phyloP scores from a whole-genome alignment of 768 basidiomycete species.

The Phlebiopsis gigantea region DNA sequence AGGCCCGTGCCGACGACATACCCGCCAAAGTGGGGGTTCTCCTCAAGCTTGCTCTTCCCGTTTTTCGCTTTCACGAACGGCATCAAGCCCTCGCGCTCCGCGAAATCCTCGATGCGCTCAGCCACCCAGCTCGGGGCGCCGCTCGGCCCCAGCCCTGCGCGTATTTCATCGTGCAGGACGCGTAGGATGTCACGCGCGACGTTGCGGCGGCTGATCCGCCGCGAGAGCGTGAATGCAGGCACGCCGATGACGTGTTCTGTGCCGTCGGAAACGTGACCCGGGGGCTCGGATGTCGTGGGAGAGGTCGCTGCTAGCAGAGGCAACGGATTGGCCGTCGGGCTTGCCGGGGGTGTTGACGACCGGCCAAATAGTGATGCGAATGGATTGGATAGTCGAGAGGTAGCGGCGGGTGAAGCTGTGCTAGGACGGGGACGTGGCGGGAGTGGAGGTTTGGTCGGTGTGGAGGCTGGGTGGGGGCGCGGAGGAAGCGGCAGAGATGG shows the following conservation, averaged over 20 bases:
- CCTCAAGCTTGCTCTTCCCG: constrained; percentile 8
- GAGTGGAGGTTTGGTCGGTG: constrained; percentile 40
- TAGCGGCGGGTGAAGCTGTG: constrained; percentile 2
- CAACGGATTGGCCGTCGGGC: constrained; percentile 21
- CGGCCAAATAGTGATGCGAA: constrained; percentile 78
- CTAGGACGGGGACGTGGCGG: constrained; percentile 30
- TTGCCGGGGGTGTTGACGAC: constrained; percentile 27
- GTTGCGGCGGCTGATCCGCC: constrained; percentile 46
- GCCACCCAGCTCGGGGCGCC: constrained; percentile 51
- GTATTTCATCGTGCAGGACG: constrained; percentile 51
- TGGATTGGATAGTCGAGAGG: constrained; percentile 58
- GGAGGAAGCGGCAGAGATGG: constrained; percentile 25
- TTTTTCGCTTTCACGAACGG: constrained; percentile 32
- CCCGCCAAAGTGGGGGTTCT: constrained; percentile 6
- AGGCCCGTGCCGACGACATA: constrained; percentile 8
- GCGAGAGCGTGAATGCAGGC: constrained; percentile 54
- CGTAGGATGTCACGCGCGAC: constrained; percentile 49
- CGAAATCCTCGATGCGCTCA: constrained; percentile 54
- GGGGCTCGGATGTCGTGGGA: constrained; percentile 21
- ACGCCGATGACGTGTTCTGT: constrained; percentile 43
- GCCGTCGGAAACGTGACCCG: constrained; percentile 7
- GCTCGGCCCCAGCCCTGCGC: constrained; percentile 36
- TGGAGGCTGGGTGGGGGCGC: constrained; percentile 27
- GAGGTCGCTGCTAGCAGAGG: constrained; percentile 26
- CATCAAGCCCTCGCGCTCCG: constrained; percentile 48